Base-by-base conservation (phyloP, 140 eudicot genomes). In the Senecio squalidus region DNA sequence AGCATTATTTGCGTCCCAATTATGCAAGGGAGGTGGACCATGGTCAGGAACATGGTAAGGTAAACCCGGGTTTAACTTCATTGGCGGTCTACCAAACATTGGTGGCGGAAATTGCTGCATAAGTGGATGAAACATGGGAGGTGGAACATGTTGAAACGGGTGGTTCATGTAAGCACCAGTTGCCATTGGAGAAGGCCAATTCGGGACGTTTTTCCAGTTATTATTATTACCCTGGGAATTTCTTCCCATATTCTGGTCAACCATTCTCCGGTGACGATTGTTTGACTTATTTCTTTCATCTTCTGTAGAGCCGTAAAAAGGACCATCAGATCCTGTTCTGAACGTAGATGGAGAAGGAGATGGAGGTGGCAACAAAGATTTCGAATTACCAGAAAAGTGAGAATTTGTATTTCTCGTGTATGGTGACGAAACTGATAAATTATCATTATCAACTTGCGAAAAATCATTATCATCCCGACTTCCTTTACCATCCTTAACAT, bases 121-220 rank as follows among this genome's bases (percentile, higher is more conserved):
- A 14, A 79, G 76, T 2, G 90, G 82, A 67, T 77, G 98, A 63
- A 91, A 85, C 65, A 83, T 85, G 14, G 90, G 91, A 20, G 93
- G 87, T 21, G 95, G 94, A 25, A 81, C 92, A 63, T 83, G 97
- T 28, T 78, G 96, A 66, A 86, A 91, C 9, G 94, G 98, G 47
- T n/a, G n/a, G n/a, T n/a, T n/a, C n/a, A 86, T 74, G 80, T 81
- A 91, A 18, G 94, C 96, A 15, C 96, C 94, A 34, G 76, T 70
- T 39, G 81, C 52, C 78, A 91, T 64, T 1, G 96, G 94, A 8
- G 98, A 75, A 38, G 88, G 86, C 98, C 98, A 86, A 44, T 54
- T 86, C 9, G 96, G 88, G 7, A 81, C 68, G 14, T 88, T 88
- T 75, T 80, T 91, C 98, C 95, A 91, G 54, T 83, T 63, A 52